Percentiles rank a stretch among this genome's conserved stretches.
These are phyloP conservation scores for Rubus idaeus DNA, from an alignment of 306 rosid genomes.

Conservation along the genomic window DNA sequence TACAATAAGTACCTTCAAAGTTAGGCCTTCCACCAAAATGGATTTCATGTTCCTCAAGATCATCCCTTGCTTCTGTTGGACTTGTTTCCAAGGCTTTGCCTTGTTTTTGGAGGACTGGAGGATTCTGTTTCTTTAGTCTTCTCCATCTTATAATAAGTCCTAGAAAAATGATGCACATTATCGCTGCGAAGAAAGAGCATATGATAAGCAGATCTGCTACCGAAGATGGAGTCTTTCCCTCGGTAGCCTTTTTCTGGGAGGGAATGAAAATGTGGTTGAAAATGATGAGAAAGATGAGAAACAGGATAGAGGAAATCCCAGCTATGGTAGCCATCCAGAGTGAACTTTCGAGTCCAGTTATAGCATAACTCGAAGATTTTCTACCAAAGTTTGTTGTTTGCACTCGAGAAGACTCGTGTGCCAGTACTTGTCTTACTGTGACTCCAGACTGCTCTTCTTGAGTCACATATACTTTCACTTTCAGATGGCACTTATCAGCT, in stretches of 20 bases:
- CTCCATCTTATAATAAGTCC: constrained; percentile 61
- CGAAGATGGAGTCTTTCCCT: constrained; percentile 63
- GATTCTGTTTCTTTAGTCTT: constrained; percentile 55
- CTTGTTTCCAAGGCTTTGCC: constrained; percentile 36
- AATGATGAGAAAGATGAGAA: constrained; percentile 44
- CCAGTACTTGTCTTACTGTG: constrained; percentile 41
- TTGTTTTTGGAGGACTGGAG: constrained; percentile 29
- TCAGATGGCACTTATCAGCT: constrained; percentile 41
- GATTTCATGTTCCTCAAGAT: constrained; percentile 68
- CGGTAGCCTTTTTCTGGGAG: constrained; percentile 32
- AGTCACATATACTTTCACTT: constrained; percentile 66
- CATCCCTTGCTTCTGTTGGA: constrained; percentile 44
- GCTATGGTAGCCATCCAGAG: constrained; percentile 60
- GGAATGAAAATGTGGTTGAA: constrained; percentile 60
- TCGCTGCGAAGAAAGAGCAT: constrained; percentile 50
- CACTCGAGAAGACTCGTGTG: constrained; percentile 39
- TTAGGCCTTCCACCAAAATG: constrained; percentile 77
- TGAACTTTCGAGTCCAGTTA: constrained; percentile 61
- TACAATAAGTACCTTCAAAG: constrained; percentile 50
- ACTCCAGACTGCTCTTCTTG: constrained; percentile 53
- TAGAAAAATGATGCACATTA: constrained; percentile 40
- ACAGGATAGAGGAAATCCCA: constrained; percentile 53
- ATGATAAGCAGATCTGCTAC: constrained; percentile 60
- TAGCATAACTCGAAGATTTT: constrained; percentile 40
- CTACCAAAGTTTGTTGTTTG: constrained; percentile 50